Evolutionary conservation across 2,329 filamentous ascomycete genomes (phyloP), one percentile per base, ranked within the genome.

Genomic region (Pseudocercospora macadamiae): DNA sequence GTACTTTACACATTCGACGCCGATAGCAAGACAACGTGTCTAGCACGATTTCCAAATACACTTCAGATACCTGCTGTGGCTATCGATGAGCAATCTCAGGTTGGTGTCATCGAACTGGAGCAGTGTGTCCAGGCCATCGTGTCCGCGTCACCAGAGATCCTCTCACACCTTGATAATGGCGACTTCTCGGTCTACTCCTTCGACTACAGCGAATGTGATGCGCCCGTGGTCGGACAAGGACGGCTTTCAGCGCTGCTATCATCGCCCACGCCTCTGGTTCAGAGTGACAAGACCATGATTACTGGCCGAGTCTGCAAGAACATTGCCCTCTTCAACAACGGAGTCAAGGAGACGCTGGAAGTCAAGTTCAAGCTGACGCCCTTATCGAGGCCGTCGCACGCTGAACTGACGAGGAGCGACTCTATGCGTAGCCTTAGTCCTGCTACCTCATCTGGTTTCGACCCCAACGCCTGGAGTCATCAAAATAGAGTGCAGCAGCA

Each of bases 171-270:
- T 60, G 82, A 89, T 77, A 78, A 85, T 75, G 70, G 69, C 25
- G 93, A 99, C 77, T 99, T 95, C 77, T 95, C 92, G n/a, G 87
- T 99, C 57, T 99, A 99, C 76, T 92, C 93, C 26, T 91, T 91
- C 78, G 95, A 99, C 75, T 97, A 93, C 75, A 97, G 95, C 10
- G 95, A 99, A 76, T 90, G 90, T 64, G 93, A 97, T 71, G 91
- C 88, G 16, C 95, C 96, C 54, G 82, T 97, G 56, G 93, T 97
- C 21, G 95, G 95, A 19, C 93, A 99, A 75, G 95, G 96, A 54
- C 91, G 97, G 87, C 81, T 99, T 18, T 97, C 95, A 34, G 89
- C 89, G 84, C 86, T 88, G 19, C 81, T 97, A 45, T 83, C 84
- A 51, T 80, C 81, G n/a, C 76, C 83, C 54, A 84, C 85, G 71